These are phyloP conservation scores for Mycena albidolilacea DNA, from an alignment of 768 basidiomycete genomes.

Conservation along the genomic window DNA sequence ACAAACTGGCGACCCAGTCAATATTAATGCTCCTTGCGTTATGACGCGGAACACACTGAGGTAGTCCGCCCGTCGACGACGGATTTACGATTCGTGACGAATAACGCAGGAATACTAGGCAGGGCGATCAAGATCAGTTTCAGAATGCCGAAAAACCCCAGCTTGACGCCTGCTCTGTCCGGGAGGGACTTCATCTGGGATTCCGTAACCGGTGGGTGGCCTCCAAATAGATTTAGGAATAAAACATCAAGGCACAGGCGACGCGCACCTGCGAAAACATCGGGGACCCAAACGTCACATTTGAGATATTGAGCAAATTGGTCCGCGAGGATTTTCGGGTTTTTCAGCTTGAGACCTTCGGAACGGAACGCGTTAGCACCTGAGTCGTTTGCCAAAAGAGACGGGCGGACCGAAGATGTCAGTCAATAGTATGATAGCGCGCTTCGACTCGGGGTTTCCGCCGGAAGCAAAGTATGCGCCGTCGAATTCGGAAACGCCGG, in stretches of 20 bases:
- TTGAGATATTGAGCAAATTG: conserved; percentile 50
- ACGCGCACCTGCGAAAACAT: conserved; percentile 56
- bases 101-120: conserved; percentile 46
- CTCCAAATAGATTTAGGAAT: not conserved
- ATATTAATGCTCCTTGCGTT: conserved; percentile 15
- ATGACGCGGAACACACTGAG: conserved; percentile 44
- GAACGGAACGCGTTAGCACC: not conserved
- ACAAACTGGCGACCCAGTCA: conserved; percentile 51
- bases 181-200: conserved; percentile 39
- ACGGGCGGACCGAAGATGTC: conserved; percentile 58
- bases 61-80: conserved; percentile 50
- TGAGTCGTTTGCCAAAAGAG: conserved; percentile 5
- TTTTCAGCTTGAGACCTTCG: conserved; percentile 36
- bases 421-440: conserved; percentile 57
- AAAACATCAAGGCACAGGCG: not conserved
- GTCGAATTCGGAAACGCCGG: conserved; percentile 46
- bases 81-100: conserved; percentile 50
- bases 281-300: conserved; percentile 65
- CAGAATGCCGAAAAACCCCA: conserved; percentile 46
- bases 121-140: conserved; percentile 45
- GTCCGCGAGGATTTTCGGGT: conserved; percentile 61
- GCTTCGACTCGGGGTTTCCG: conserved; percentile 32
- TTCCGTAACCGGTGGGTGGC: conserved; percentile 28
- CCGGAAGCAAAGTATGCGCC: conserved; percentile 50
- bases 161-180: conserved; percentile 51